Percentiles rank a stretch among this genome's conserved stretches.
Conservation (phyloP, 768 basidiomycete genomes). For the Lactifluus rugatus region DNA sequence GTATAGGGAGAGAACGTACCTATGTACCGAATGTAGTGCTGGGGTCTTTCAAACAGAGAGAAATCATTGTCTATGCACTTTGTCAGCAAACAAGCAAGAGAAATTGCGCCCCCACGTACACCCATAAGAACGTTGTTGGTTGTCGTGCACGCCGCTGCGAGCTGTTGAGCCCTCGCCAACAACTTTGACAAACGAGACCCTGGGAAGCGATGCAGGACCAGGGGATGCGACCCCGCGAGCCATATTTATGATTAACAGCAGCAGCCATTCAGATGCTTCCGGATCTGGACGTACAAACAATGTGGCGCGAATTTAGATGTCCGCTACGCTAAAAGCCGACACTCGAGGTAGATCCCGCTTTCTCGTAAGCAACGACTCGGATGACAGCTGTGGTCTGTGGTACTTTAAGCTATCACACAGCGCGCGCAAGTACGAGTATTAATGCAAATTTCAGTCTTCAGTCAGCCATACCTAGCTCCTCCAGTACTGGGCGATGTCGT, state of each 20-base stretch:
- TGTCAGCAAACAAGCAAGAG: not conserved
- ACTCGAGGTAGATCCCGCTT: no score
- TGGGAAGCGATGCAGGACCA: slow-evolving; percentile 24
- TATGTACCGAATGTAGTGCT: slow-evolving; percentile 86
- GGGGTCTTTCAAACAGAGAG: slow-evolving; percentile 63
- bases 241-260: slow-evolving; percentile 23
- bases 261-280: not conserved
- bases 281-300: not conserved
- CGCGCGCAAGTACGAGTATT: no score
- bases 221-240: slow-evolving; percentile 32
- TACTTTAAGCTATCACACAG: no score
- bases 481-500: slow-evolving; percentile 87
- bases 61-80: slow-evolving; percentile 48
- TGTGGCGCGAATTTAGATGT: not conserved
- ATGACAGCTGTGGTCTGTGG: no score
- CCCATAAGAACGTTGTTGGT: slow-evolving; percentile 29
- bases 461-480: slow-evolving; percentile 39
- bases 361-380: no score
- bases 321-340: no score
- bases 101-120: slow-evolving; percentile 35
- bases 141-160: slow-evolving; percentile 54
- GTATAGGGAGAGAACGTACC: slow-evolving; percentile 37
- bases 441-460: no score
- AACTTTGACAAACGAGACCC: slow-evolving; percentile 7
- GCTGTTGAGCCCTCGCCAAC: slow-evolving; percentile 28